Base-by-base conservation (phyloP, 306 rosid species). In the Glycine tomentella region DNA sequence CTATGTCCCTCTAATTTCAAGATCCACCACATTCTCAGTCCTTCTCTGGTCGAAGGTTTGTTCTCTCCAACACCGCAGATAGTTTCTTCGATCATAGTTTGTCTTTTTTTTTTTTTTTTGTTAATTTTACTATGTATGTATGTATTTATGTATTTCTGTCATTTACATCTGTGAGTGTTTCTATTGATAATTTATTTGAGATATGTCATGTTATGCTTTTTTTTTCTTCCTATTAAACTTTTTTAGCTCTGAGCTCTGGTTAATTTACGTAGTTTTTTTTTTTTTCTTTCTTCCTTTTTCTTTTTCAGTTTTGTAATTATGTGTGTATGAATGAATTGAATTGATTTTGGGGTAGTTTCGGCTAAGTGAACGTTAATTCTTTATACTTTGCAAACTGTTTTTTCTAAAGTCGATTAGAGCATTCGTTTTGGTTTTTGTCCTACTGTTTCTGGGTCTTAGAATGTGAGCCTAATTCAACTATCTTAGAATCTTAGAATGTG, bases 11-110 rank as follows among this genome's bases (percentile, higher is more conserved):
- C 11, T 55, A 48, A 75, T 75, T 51, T 3, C 33, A 50, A 69
- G 75, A 61, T 72, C 72, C 67, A 25, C 64, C 9, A 46, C 58
- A 68, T 14, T 34, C 33, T 55, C 61, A 16, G 11, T 66, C 44
- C 25, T 38, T 63, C 7, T 66, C 44, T 34, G 48, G 25, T 63
- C 34, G 4, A 17, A 38, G 58, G 83, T 78, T 80, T 44, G 82
- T 75, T 70, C 5, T 51, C 69, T 57, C 8, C 5, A 72, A 51
- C 11, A 20, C 38, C 25, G 20, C 50, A 49, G 36, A 40, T 58
- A 75, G 8, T 13, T 14, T 40, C 6, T 42, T 36, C 9, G 31
- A 48, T 16, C 50, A 7, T 56, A 4, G 9, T 20, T 65, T 3
- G 69, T 38, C 38, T 8, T 42, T n/a, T 25, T 15, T 13, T 5